Percentiles rank a stretch among this genome's conserved stretches.
Evolutionary conservation across 2,329 filamentous ascomycete genomes (phyloP).

Genomic region (Arachnomyces sp.): DNA sequence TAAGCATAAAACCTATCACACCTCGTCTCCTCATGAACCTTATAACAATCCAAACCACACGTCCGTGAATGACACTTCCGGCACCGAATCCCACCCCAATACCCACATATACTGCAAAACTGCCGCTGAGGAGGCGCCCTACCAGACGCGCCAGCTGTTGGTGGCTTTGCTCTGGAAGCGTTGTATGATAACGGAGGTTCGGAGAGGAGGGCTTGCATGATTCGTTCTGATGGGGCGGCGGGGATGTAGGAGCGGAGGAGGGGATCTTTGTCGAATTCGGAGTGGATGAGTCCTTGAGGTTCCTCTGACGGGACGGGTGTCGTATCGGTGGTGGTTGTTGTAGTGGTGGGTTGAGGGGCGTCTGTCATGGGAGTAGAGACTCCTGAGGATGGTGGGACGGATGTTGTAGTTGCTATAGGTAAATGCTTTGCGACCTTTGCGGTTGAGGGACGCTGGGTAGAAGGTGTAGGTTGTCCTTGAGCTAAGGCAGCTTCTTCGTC

Average conservation of each 20-base stretch:
- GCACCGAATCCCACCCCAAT: slow-evolving; percentile 44
- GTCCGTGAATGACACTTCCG: slow-evolving; percentile 40
- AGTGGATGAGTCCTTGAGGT: slow-evolving; percentile 21
- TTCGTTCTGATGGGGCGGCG: slow-evolving; percentile 35
- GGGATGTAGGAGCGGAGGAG: slow-evolving; percentile 37
- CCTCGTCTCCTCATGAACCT: slow-evolving; percentile 40
- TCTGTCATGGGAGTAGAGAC: too few species aligned
- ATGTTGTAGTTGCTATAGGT: slow-evolving; percentile 9
- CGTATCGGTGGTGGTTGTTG: slow-evolving; percentile 22
- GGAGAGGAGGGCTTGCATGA: slow-evolving; percentile 38
- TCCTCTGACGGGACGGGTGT: slow-evolving; percentile 15
- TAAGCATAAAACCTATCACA: slow-evolving; percentile 33
- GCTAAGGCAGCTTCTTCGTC: slow-evolving; percentile 41
- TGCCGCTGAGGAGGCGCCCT: slow-evolving; percentile 25
- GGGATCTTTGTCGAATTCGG: slow-evolving; percentile 32
- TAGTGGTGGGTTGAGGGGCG: slow-evolving; percentile 10
- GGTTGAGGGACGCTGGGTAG: slow-evolving; percentile 12
- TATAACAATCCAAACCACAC: slow-evolving; percentile 43
- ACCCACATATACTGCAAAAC: slow-evolving; percentile 45
- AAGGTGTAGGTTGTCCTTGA: slow-evolving; percentile 13
- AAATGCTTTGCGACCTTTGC: slow-evolving; percentile 16
- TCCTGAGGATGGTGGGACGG: too few species aligned
- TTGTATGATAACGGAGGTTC: slow-evolving; percentile 43
- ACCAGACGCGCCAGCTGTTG: slow-evolving; percentile 8
- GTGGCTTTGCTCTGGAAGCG: slow-evolving; percentile 34